Evolutionary conservation across 176 grass and related monocot species (phyloP).

Genomic region (Rhynchospora tenuis): DNA sequence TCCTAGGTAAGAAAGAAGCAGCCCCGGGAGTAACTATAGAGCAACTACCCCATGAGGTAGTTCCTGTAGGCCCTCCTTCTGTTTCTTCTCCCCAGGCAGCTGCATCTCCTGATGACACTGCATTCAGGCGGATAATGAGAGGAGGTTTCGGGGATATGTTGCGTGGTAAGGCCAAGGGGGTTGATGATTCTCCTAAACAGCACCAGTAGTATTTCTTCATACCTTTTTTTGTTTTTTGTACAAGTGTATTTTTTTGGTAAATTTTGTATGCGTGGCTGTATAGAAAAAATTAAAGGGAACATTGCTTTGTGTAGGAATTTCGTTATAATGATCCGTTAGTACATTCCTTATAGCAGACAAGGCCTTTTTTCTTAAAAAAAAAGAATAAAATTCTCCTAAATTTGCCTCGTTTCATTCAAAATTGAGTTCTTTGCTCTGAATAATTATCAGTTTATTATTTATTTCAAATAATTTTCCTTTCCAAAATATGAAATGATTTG

Average conservation of each 20-base stretch:
- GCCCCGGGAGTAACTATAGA: not conserved
- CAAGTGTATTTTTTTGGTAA: not conserved
- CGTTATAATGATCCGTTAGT: not conserved
- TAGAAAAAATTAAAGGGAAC: not conserved
- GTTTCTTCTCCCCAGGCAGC: constrained; percentile 16
- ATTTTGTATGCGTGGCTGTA: constrained; percentile 1
- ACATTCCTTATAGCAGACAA: not conserved
- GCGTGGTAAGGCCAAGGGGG: constrained; percentile 54
- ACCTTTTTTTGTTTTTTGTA: not conserved
- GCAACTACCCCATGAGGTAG: constrained; percentile 7
- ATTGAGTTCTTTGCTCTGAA: not conserved
- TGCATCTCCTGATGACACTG: constrained; percentile 52
- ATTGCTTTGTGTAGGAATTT: not conserved
- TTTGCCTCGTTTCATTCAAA: not conserved
- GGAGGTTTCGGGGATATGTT: constrained; percentile 86
- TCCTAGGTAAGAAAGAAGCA: constrained; percentile 72
- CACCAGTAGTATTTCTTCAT: constrained; percentile 4
- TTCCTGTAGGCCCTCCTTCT: not conserved
- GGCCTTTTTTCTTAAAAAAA: not conserved
- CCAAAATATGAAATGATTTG: not conserved
- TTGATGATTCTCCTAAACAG: constrained; percentile 41
- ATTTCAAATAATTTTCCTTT: not conserved
- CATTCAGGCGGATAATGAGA: constrained; percentile 78
- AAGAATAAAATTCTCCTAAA: not conserved
- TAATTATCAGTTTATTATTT: not conserved